A percentile compares a stretch with the other conserved stretches of the same genome.
These are phyloP conservation scores for Cladosporium oxysporum DNA, from an alignment of 2,329 filamentous ascomycete species.

Conservation along the genomic window DNA sequence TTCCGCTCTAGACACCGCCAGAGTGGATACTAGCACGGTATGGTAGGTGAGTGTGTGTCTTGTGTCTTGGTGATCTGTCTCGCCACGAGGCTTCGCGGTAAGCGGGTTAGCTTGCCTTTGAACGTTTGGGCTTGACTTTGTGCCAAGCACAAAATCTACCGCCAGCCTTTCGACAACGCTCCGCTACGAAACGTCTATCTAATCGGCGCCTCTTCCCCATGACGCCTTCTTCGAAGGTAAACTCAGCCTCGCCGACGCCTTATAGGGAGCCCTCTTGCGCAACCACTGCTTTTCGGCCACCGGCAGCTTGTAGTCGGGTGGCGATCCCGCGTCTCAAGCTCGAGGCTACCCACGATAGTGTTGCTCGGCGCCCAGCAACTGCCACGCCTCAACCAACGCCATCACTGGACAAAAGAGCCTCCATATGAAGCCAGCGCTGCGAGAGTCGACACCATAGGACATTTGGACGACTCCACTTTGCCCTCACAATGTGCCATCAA, in stretches of 20 bases:
- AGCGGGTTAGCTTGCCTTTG: neutral
- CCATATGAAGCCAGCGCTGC: constrained; percentile 8
- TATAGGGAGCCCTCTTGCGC: constrained; percentile 1
- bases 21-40: neutral
- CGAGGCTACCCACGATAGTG: constrained; percentile 1
- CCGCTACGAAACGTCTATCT: neutral
- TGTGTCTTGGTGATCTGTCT: neutral
- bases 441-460: neutral
- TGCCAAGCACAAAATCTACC: constrained; percentile 1
- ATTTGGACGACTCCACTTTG: constrained; percentile 7
- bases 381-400: constrained; percentile 1
- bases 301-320: constrained; percentile 2
- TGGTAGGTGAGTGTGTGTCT: neutral
- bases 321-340: constrained; percentile 17
- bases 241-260: constrained; percentile 11
- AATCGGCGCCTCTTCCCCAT: constrained; percentile 3
- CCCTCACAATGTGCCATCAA: neutral
- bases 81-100: constrained; percentile 7
- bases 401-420: constrained; percentile 19
- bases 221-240: neutral
- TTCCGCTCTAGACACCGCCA: neutral
- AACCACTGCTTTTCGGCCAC: neutral
- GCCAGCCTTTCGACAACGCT: neutral
- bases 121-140: neutral
- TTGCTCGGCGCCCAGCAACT: constrained; percentile 15